phyloP scores from a whole-genome alignment of 1,284 basidiomycete species.

The Cutaneotrichosporon sp. region DNA sequence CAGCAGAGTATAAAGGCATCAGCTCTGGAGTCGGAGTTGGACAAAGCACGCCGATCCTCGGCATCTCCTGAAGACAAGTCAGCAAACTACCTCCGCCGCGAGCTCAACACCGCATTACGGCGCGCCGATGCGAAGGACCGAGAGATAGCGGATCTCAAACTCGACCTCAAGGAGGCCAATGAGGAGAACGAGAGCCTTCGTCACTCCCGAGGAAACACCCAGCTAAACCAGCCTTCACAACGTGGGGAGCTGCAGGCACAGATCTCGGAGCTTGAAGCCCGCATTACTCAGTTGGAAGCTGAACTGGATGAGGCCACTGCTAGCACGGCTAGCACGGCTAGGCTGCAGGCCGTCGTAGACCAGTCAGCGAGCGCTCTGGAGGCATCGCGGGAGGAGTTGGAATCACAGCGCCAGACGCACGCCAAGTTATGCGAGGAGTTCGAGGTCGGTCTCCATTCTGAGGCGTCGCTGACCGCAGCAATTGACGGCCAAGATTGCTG shows the following conservation, averaged over 20 bases:
- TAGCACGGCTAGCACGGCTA: too few species aligned
- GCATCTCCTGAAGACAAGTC: slow-evolving; percentile 11
- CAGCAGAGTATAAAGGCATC: slow-evolving; percentile 14
- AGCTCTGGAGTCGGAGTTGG: slow-evolving; percentile 21
- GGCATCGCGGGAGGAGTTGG: background rate
- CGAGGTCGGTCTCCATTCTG: slow-evolving; percentile 8
- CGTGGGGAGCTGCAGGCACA: too few species aligned
- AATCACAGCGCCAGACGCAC: slow-evolving; percentile 1
- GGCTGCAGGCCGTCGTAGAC: too few species aligned
- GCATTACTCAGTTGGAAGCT: background rate
- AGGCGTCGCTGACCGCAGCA: background rate
- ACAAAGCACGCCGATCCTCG: slow-evolving; percentile 5
- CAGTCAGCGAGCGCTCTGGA: too few species aligned
- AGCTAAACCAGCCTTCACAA: too few species aligned
- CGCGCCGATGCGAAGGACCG: slow-evolving; percentile 20
- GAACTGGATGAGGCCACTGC: slow-evolving; percentile 8
- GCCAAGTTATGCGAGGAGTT: slow-evolving; percentile 4
- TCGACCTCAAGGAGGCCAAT: slow-evolving; percentile 17
- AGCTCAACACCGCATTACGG: slow-evolving; percentile 21
- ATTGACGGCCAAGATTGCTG: background rate
- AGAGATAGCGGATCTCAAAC: background rate
- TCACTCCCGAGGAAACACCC: background rate
- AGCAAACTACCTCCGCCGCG: slow-evolving; percentile 25
- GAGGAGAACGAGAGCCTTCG: slow-evolving; percentile 24
- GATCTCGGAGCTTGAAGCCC: background rate